Conservation (phyloP, 1,284 basidiomycete genomes). For the Leccinum variabile region DNA sequence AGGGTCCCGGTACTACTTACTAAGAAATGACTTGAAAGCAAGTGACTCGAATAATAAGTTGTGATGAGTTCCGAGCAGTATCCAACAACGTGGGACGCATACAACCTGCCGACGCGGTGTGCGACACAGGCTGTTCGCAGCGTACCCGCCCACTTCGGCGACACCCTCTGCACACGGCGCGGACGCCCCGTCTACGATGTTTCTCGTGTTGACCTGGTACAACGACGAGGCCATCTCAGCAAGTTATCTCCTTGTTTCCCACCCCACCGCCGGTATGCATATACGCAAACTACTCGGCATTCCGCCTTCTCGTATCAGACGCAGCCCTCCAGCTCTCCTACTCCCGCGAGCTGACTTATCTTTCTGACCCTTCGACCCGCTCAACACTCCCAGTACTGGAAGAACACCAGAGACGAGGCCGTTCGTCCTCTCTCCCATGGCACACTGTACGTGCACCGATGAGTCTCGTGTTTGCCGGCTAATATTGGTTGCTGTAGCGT, state of each 20-base stretch:
- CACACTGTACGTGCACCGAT: constrained; percentile 23
- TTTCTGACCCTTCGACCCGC: constrained; percentile 32
- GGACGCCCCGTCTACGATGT: constrained; percentile 5
- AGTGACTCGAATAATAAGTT: neutral
- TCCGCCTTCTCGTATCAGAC: constrained; percentile 35
- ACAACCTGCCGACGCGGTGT: constrained; percentile 42
- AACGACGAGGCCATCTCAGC: constrained; percentile 65
- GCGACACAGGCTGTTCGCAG: constrained; percentile 58
- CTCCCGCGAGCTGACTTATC: constrained; percentile 33
- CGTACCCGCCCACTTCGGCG: constrained; percentile 68
- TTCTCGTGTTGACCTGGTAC: constrained; percentile 17
- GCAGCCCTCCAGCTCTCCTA: constrained; percentile 30
- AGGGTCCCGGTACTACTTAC: constrained; percentile 39
- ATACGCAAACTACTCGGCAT: constrained; percentile 54
- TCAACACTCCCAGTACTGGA: constrained; percentile 35
- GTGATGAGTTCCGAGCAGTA: constrained; percentile 29
- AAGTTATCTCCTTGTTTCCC: constrained; percentile 48
- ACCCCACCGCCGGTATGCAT: constrained; percentile 60
- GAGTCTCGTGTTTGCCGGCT: neutral
- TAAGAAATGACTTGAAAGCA: too few species aligned
- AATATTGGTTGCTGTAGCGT: constrained; percentile 15
- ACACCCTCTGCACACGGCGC: constrained; percentile 69
- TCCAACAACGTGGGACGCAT: constrained; percentile 13
- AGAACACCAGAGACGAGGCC: constrained; percentile 31
- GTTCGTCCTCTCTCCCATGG: constrained; percentile 34